A percentile compares a stretch with the other conserved stretches of the same genome.
These are phyloP conservation scores for Omphalotus olearius DNA, from an alignment of 1,284 basidiomycete genomes.

Conservation along the genomic window DNA sequence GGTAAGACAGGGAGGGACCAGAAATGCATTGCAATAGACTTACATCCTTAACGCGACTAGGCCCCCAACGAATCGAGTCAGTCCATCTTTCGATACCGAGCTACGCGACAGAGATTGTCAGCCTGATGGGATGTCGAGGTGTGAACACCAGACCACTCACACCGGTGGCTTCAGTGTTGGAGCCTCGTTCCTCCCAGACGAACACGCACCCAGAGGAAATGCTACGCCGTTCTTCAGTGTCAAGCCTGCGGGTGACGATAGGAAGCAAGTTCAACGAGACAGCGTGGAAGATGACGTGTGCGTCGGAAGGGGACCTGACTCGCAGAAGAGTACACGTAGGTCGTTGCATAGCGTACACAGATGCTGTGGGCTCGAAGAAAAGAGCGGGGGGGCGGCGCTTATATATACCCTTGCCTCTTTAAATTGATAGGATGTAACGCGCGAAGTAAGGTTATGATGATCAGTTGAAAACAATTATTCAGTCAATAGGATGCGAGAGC, in stretches of 20 bases:
- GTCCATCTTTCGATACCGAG: conserved; percentile 79
- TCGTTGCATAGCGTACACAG: conserved; percentile 29
- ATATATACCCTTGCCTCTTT: conserved; percentile 14
- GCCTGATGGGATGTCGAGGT: not conserved
- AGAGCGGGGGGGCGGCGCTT: conserved; percentile 3
- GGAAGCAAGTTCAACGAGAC: conserved; percentile 57
- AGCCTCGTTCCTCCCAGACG: conserved; percentile 78
- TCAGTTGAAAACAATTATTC: conserved; percentile 11
- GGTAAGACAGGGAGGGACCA: conserved; percentile 1
- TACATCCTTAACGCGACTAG: conserved; percentile 72
- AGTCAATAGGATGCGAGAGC: conserved; percentile 14
- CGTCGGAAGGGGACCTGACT: conserved; percentile 56
- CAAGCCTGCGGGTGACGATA: conserved; percentile 70
- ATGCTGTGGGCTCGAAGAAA: conserved; percentile 4
- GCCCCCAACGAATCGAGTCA: conserved; percentile 77
- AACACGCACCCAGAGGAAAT: conserved; percentile 70
- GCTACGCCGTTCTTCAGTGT: conserved; percentile 64
- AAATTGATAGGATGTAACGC: conserved; percentile 11
- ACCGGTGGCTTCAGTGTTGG: conserved; percentile 61
- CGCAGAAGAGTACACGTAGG: conserved; percentile 39
- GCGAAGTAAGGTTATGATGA: conserved; percentile 12
- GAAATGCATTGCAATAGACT: conserved; percentile 22
- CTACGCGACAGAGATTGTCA: conserved; percentile 26
- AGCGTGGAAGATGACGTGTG: conserved; percentile 73
- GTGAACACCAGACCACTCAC: conserved; percentile 34